Evolutionary conservation across 1,139 yeast genomes (phyloP), one percentile per base, ranked within the genome.

Genomic region (Zygosaccharomyces sapae): DNA sequence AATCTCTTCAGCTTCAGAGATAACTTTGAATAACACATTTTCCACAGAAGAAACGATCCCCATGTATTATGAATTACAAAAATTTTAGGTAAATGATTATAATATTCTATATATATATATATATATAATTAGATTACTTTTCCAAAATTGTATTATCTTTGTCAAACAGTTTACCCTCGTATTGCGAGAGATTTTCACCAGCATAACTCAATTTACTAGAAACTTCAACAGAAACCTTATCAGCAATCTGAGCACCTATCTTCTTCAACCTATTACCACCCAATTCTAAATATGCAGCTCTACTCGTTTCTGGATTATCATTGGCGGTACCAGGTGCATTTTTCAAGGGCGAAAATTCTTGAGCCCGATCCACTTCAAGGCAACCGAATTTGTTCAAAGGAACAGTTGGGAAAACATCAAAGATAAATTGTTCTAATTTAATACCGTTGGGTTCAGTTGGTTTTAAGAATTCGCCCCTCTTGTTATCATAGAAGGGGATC

Each of bases 351-450:
- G 96, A 84, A 62, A 94, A 94, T 66, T 94, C 98, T 48, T 81
- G 81, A 3, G 70, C 55, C 65, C 99, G 80, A 38, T 80, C 85
- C 25, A 94, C 98, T 70, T 94, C 98, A 54, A 94, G 74, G 63
- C 95, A 87, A 1, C 96, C 98, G 66, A 94, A 94, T 58, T 79
- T 79, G n/a, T 68, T 65, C 55, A 89, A 67, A 20, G 79, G 77
- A 39, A 94, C 83, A 33, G 83, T 77, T 43, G 94, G 90, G 71
- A 92, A 94, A 36, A 94, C 95, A 65, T 94, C 99, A 71, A 94
- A 94, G 48, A 94, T 95, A 62, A 94, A 94, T 67, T 92, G 98
- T 67, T 94, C 99, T 59, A 94, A 75, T 68, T 94, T 94, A 62
- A 90, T 81, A 41, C 97, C 98, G 64, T 94, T 92, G 45, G 94